These are phyloP conservation scores for Nyctanthes arbortristis DNA, from an alignment of 257 asterid genomes.

Conservation along the genomic window DNA sequence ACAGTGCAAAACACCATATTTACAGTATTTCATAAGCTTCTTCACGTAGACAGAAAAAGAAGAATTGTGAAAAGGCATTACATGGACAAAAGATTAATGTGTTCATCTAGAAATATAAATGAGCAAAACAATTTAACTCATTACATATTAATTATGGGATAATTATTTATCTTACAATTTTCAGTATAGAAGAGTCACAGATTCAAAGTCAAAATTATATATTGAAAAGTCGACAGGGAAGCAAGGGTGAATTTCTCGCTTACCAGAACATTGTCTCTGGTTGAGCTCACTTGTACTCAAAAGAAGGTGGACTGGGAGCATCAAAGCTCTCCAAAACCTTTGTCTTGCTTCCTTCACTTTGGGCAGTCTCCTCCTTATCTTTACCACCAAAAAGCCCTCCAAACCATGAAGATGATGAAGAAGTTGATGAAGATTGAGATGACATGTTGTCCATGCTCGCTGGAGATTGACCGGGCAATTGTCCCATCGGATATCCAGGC, in stretches of 20 bases:
- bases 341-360: constrained; percentile 68
- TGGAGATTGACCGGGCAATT: constrained; percentile 62
- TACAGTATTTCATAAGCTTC: not conserved
- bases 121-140: constrained; percentile 5
- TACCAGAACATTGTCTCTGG: constrained; percentile 27
- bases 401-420: constrained; percentile 69
- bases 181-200: not conserved
- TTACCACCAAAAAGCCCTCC: constrained; percentile 75
- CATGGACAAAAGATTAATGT: too few species aligned
- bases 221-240: not conserved
- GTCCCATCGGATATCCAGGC: constrained; percentile 63
- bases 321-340: constrained; percentile 93
- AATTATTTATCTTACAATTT: constrained; percentile 2
- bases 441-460: constrained; percentile 46
- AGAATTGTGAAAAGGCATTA: not conserved
- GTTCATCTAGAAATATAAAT: not conserved
- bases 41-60: not conserved
- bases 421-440: constrained; percentile 25
- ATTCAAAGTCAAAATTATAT: not conserved
- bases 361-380: constrained; percentile 45
- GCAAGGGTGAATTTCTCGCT: constrained; percentile 4
- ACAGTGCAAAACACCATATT: not conserved
- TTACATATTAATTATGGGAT: too few species aligned
- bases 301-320: constrained; percentile 85
- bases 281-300: constrained; percentile 67